Percentiles rank a stretch among this genome's conserved stretches.
phyloP scores from a whole-genome alignment of 2,329 filamentous ascomycete species.

The Keithomyces neogunnii region DNA sequence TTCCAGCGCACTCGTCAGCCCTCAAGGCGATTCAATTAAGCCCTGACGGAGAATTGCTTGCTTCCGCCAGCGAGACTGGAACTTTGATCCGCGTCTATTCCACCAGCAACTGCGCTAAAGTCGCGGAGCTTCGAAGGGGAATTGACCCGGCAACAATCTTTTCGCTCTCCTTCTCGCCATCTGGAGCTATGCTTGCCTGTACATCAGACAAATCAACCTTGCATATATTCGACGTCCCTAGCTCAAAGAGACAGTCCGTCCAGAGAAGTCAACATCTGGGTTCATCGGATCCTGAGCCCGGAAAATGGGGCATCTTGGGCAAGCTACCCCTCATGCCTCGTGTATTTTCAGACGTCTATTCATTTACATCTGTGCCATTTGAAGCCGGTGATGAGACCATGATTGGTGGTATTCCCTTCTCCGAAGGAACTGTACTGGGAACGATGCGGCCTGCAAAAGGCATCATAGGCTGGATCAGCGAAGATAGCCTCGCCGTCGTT shows the following conservation, averaged over 20 bases:
- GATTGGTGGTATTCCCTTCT: slow-evolving; percentile 33
- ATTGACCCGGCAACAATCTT: slow-evolving; percentile 84
- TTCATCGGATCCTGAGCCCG: slow-evolving; percentile 32
- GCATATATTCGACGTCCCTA: slow-evolving; percentile 83
- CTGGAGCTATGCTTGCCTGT: slow-evolving; percentile 71
- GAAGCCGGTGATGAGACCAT: slow-evolving; percentile 69
- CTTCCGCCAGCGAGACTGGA: slow-evolving; percentile 84
- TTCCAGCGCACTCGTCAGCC: slow-evolving; percentile 77
- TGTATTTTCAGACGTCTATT: slow-evolving; percentile 84
- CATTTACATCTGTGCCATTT: slow-evolving; percentile 72
- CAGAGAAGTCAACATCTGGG: slow-evolving; percentile 22
- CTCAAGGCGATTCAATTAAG: slow-evolving; percentile 75
- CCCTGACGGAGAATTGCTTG: slow-evolving; percentile 69
- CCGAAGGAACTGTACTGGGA: slow-evolving; percentile 37
- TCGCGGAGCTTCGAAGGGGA: slow-evolving; percentile 80
- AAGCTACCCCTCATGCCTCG: slow-evolving; percentile 79
- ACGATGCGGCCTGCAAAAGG: slow-evolving; percentile 65
- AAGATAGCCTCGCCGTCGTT: slow-evolving; percentile 65
- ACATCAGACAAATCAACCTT: slow-evolving; percentile 96
- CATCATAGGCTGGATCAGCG: slow-evolving; percentile 73
- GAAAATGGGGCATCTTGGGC: slow-evolving; percentile 80
- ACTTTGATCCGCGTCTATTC: slow-evolving; percentile 83
- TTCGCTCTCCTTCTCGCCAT: slow-evolving; percentile 80
- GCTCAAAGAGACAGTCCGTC: slow-evolving; percentile 33
- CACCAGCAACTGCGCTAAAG: slow-evolving; percentile 67